phyloP scores from a whole-genome alignment of 108 stramenopile genomes.

The Cyclotella distinguenda region DNA sequence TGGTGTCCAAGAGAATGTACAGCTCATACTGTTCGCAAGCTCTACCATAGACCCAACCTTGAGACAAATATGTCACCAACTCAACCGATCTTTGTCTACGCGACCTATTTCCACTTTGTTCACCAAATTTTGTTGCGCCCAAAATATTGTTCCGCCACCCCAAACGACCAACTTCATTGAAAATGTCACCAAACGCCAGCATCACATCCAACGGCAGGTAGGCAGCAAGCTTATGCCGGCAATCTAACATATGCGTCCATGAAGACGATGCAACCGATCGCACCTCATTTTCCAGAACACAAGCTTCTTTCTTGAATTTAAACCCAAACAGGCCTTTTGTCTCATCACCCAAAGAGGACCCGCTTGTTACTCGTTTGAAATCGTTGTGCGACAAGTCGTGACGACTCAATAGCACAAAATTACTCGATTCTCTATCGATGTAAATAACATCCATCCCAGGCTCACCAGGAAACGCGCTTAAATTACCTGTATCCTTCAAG shows the following conservation, averaged over 20 bases:
- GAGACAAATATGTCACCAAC: slow-evolving; percentile 63
- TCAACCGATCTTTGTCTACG: slow-evolving; percentile 34
- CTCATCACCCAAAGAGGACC: slow-evolving; percentile 4
- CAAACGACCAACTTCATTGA: slow-evolving; percentile 55
- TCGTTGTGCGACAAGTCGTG: slow-evolving; percentile 39
- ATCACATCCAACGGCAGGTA: slow-evolving; percentile 62
- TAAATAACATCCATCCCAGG: slow-evolving; percentile 59
- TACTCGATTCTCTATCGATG: slow-evolving; percentile 53
- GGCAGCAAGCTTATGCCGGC: slow-evolving; percentile 64
- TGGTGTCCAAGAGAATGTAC: slow-evolving; percentile 67
- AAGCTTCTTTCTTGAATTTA: slow-evolving; percentile 33
- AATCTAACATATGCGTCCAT: slow-evolving; percentile 49
- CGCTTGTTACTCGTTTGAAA: slow-evolving; percentile 17
- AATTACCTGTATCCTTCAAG: slow-evolving; percentile 8
- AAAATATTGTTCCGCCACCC: neutral
- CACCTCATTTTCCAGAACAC: neutral
- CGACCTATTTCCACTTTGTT: slow-evolving; percentile 1
- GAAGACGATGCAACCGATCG: neutral
- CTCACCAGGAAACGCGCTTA: slow-evolving; percentile 27
- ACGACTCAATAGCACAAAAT: slow-evolving; percentile 53
- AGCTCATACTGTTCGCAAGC: slow-evolving; percentile 53
- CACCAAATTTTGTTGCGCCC: neutral
- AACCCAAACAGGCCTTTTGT: slow-evolving; percentile 36
- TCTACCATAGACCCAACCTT: slow-evolving; percentile 68
- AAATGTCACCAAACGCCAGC: slow-evolving; percentile 74